Conservation (phyloP, 2,329 filamentous ascomycete genomes). For the Aspergillus aculeatinus region DNA sequence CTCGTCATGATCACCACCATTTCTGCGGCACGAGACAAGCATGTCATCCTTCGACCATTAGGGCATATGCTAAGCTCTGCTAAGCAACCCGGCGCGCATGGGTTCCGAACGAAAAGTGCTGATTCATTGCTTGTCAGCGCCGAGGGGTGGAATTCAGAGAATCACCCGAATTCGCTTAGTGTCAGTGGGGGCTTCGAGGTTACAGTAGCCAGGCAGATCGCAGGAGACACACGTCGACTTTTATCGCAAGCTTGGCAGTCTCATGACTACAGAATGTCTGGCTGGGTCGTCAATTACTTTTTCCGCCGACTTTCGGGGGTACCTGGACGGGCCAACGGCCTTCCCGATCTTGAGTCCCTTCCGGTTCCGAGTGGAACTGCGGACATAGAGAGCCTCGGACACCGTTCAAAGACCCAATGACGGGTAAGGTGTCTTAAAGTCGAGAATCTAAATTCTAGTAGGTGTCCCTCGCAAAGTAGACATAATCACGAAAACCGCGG, state of each 20-base stretch:
- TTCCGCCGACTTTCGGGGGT: background rate
- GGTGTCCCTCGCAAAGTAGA: background rate
- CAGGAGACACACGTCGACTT: background rate
- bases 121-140: background rate
- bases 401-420: too few species aligned
- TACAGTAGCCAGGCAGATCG: background rate
- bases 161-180: background rate
- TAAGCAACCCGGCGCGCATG: background rate
- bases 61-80: background rate
- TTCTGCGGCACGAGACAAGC: background rate
- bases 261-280: background rate
- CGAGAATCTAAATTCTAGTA: too few species aligned
- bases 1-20: background rate
- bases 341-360: background rate
- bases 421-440: too few species aligned
- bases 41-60: background rate
- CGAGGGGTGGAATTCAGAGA: background rate
- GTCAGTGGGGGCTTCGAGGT: background rate
- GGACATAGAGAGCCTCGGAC: background rate
- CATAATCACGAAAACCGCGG: background rate
- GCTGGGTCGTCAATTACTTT: background rate
- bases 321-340: background rate
- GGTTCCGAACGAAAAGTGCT: background rate
- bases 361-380: background rate
- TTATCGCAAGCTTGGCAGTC: slow-evolving; percentile 1